Conservation (phyloP, 176 grass and related monocot species). For the Cenchrus fungigraminus region DNA sequence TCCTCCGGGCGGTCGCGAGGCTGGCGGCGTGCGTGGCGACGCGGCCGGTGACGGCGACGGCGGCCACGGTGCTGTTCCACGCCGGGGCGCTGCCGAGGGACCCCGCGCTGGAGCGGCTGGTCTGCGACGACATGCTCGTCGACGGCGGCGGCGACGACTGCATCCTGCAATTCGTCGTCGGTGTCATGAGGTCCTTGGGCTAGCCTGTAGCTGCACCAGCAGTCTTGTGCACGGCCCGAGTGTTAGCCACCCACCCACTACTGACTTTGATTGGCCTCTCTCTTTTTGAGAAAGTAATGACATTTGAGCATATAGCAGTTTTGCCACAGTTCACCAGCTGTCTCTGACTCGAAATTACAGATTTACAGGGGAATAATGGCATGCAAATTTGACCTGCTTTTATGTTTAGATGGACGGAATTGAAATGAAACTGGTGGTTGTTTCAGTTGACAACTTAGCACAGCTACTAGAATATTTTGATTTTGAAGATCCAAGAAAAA, state of each 20-base stretch:
- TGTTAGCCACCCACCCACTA: not conserved
- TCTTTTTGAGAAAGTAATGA: not conserved
- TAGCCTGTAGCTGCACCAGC: not conserved
- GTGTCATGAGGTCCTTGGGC: conserved; percentile 55
- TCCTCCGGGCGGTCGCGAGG: conserved; percentile 54
- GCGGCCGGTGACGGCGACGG: conserved; percentile 44
- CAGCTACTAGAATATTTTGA: no score
- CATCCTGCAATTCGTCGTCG: conserved; percentile 70
- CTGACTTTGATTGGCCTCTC: not conserved
- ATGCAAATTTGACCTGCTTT: not conserved
- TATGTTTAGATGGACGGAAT: not conserved
- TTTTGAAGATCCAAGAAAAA: not conserved
- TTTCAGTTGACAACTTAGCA: not conserved
- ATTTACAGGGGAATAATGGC: not conserved
- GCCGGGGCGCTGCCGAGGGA: conserved; percentile 73
- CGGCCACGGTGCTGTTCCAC: conserved; percentile 74
- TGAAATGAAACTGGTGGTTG: not conserved
- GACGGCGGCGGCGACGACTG: conserved; percentile 43
- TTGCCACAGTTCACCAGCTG: not conserved
- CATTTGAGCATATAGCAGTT: not conserved
- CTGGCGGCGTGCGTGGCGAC: conserved; percentile 52
- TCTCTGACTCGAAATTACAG: not conserved
- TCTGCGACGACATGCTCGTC: conserved; percentile 59
- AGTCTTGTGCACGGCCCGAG: not conserved
- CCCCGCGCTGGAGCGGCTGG: conserved; percentile 60